Evolutionary conservation across 2,329 filamentous ascomycete genomes (phyloP), one percentile per base, ranked within the genome.

Genomic region (Chaetomiaceae sp.): DNA sequence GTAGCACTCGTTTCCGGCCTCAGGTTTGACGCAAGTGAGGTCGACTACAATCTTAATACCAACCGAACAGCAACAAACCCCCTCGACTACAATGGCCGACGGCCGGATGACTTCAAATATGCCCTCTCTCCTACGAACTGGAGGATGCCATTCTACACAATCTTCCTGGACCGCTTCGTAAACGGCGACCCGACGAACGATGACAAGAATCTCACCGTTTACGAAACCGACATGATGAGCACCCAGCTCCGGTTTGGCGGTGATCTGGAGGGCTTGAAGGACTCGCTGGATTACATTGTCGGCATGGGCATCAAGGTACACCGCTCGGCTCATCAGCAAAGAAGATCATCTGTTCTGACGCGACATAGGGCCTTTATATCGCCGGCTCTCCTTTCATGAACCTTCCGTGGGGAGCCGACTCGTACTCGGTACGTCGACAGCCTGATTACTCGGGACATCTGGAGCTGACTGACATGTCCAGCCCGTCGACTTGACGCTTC

Each of bases 151-250:
- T 80, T 85, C 62, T 86, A 86, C 64, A 83, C 80, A 8, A 69
- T 86, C 41, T 84, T 84, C 62, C 67, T 84, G 10, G 82, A 86
- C 64, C 72, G 80, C 54, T 86, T 79, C 61, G 80, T 83, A 37
- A 85, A 86, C 60, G 82, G 82, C 18, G 78, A 86, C 60, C 82
- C 82, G 7, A 73, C 71, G 2, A 86, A 86, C 62, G 82, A 86
- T 63, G 77, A 85, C 60, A 75, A 75, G 38, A 85, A 85, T 63
- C 76, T 73, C 9, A 84, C 81, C 0, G 57, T 73, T 3, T 85
- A 78, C 65, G 82, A 85, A 61, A 79, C 82, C 64, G 82, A 85
- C 62, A 66, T 76, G 51, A 75, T 73, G 60, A 79, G 75, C 53
- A 85, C 79, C 50, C 81, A 85, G 63, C 77, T 85, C 67, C 78